Evolutionary conservation across 768 basidiomycete species (phyloP), one percentile per base, ranked within the genome.

Genomic region (Dentipellis fragilis): DNA sequence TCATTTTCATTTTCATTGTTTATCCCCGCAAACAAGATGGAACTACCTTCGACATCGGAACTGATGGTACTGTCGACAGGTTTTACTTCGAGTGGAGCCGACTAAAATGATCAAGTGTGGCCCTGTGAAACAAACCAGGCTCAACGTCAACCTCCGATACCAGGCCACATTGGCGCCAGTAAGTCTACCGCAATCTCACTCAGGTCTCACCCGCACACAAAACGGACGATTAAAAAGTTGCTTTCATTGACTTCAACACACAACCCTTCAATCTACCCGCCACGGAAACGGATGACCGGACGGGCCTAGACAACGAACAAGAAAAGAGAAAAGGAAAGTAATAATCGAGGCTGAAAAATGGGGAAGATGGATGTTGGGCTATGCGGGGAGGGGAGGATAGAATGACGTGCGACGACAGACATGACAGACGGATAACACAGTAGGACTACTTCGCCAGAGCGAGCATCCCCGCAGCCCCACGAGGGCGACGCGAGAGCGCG

Each of bases 341-440:
- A 52, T 34, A 53, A 50, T 49, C 35, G 52, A 53, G 19, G 42
- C 19, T 49, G 16, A 17, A 10, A 19, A 11, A 22, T 17, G 12
- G 40, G 16, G 23, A 35, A 21, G 51, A 40, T 35, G 42, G 38
- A n/a, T n/a, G 38, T 29, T 29, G 29, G 29, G 29, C 29, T 36
- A 35, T 40, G 21, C 17, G 49, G 39, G 34, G 39, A 55, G 51
- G 51, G 54, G 57, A 34, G 40, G 54, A 55, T 38, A 34, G 42
- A 52, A 59, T n/a, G 52, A 57, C 38, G 52, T 40, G 54, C 54
- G 45, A 58, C 38, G 40, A 53, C 48, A 54, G 49, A 49, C 40
- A 38, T 54, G 48, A 36, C 56, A 29, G 48, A 49, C 48, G 23
- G 19, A 49, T 10, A 49, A 49, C 22, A 49, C 14, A 49, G 48